These are phyloP conservation scores for Aspergillus floridensis DNA, from an alignment of 2,329 filamentous ascomycete genomes.

Conservation along the genomic window DNA sequence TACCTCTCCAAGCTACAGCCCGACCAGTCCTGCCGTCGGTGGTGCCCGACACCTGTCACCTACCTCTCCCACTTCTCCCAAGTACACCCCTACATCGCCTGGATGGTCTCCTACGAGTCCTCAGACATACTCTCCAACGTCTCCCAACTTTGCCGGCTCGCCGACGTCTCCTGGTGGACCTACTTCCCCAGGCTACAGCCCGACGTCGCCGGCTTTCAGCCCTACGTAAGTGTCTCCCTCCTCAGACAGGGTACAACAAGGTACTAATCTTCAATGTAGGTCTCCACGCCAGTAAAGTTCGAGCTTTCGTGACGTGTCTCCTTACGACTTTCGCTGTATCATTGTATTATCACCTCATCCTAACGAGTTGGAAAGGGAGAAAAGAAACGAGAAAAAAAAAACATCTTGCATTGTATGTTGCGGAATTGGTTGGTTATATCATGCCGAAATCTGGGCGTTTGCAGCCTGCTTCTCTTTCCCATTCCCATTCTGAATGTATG, in stretches of 20 bases:
- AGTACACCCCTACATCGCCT: conserved; percentile 57
- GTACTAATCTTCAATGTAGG: conserved; percentile 25
- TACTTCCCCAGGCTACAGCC: conserved; percentile 44
- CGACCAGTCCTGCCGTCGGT: conserved; percentile 51
- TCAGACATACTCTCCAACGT: conserved; percentile 51
- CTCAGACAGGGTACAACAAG: not conserved
- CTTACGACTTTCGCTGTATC: conserved; percentile 27
- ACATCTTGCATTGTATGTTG: conserved; percentile 36
- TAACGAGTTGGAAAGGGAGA: conserved; percentile 19
- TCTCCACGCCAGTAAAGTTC: conserved; percentile 43
- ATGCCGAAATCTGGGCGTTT: conserved; percentile 32
- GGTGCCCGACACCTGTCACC: conserved; percentile 43
- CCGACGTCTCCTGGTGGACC: conserved; percentile 43
- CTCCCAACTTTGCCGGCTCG: conserved; percentile 48
- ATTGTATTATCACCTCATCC: conserved; percentile 40
- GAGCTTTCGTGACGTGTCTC: conserved; percentile 20
- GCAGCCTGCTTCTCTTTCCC: conserved; percentile 21
- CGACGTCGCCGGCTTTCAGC: conserved; percentile 44
- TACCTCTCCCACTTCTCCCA: conserved; percentile 50
- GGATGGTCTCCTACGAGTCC: conserved; percentile 50
- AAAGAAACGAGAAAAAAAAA: conserved; percentile 37
- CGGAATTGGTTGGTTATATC: conserved; percentile 41
- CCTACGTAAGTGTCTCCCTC: conserved; percentile 37
- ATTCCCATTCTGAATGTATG: conserved; percentile 32
- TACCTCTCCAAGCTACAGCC: conserved; percentile 59